Percentiles rank a stretch among this genome's conserved stretches.
Evolutionary conservation across 176 grass and related monocot genomes (phyloP).

Genomic region (Ensete glaucum): DNA sequence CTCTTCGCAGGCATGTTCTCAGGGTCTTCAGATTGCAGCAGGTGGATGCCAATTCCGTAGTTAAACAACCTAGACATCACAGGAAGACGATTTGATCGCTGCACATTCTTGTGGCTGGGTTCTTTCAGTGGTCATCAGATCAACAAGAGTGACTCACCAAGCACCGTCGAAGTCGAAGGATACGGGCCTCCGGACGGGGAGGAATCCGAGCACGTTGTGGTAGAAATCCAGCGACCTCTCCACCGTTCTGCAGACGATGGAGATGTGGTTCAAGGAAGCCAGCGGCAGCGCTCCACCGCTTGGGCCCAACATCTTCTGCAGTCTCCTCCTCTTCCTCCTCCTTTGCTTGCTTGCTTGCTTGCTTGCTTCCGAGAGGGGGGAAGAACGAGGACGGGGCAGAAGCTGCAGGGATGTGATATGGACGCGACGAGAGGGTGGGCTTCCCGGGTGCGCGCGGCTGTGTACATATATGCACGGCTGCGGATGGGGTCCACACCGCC

Average conservation of each 20-base stretch:
- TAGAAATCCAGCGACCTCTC: constrained; percentile 57
- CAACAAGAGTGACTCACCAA: constrained; percentile 21
- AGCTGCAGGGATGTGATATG: no score
- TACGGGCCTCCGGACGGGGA: constrained; percentile 43
- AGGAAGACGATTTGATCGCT: no score
- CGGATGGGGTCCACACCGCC: neutral
- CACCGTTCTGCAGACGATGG: constrained; percentile 61
- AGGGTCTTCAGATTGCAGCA: constrained; percentile 55
- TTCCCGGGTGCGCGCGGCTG: no score
- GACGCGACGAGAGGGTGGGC: no score
- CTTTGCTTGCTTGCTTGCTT: no score
- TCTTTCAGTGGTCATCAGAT: neutral
- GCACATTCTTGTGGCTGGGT: no score
- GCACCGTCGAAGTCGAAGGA: constrained; percentile 74
- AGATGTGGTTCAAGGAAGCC: constrained; percentile 79
- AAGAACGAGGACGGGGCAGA: no score
- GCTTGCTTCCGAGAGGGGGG: no score
- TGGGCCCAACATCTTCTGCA: neutral
- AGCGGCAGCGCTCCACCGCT: constrained; percentile 37
- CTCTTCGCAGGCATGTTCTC: constrained; percentile 44
- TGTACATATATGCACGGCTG: neutral
- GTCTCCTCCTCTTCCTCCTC: neutral
- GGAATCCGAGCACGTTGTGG: constrained; percentile 69
- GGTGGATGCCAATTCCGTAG: constrained; percentile 68
- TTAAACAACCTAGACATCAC: constrained; percentile 46